Conservation (phyloP, 2,329 filamentous ascomycete species). For the Aciculosporium take region DNA sequence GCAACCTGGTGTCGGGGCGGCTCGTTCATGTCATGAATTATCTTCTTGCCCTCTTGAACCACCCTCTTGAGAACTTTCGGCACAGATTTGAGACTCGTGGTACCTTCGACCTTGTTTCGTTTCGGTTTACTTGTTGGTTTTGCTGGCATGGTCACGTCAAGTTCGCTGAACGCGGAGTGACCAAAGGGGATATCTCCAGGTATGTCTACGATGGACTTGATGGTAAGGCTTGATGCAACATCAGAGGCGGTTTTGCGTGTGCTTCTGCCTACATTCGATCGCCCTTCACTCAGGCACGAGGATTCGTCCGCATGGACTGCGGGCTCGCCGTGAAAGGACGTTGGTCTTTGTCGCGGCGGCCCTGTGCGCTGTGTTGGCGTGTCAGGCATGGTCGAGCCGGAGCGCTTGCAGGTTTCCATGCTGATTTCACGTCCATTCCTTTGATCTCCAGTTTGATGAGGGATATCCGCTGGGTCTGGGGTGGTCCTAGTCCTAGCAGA, state of each 20-base stretch:
- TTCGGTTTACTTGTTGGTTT: conserved; percentile 28
- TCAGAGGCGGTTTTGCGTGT: conserved; percentile 17
- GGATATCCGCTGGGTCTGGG: conserved; percentile 12
- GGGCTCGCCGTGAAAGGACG: conserved; percentile 10
- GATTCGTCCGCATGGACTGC: conserved; percentile 15
- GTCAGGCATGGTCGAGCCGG: conserved; percentile 20
- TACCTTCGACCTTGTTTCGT: conserved; percentile 35
- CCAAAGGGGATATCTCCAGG: conserved; percentile 46
- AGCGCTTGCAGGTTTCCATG: conserved; percentile 21
- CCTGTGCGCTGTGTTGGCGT: conserved; percentile 25
- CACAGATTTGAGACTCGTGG: conserved; percentile 43
- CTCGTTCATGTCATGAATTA: conserved; percentile 46
- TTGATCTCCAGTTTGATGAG: conserved; percentile 4
- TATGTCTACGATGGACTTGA: conserved; percentile 42
- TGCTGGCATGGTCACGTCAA: conserved; percentile 39
- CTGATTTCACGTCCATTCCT: conserved; percentile 11
- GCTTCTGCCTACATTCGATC: conserved; percentile 13
- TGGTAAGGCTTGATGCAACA: conserved; percentile 23
- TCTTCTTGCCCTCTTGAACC: conserved; percentile 49
- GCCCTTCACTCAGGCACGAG: conserved; percentile 18
- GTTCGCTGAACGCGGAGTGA: conserved; percentile 51
- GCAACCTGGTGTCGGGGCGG: conserved; percentile 32
- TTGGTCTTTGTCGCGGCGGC: conserved; percentile 16
- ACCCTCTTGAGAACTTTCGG: conserved; percentile 53
- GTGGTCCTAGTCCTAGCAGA: conserved; percentile 17